Conservation (phyloP, 495 filamentous ascomycete genomes). For the Penicillium antarcticum region DNA sequence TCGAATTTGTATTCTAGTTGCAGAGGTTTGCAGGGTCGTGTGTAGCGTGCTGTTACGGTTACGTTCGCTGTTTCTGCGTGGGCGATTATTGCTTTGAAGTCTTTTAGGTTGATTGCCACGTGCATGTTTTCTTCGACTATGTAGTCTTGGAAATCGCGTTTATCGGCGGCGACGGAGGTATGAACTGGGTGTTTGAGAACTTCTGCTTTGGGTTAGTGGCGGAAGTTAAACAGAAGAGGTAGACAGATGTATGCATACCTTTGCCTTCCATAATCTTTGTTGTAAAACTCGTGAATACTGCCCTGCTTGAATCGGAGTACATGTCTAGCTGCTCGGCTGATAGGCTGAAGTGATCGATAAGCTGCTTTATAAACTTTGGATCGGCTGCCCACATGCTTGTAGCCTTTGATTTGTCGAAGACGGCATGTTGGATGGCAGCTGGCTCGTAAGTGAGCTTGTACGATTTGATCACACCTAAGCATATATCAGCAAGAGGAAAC, state of each 20-base stretch:
- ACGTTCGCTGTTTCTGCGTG: conserved; percentile 78
- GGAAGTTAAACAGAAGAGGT: neutral
- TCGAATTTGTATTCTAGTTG: conserved; percentile 74
- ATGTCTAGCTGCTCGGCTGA: conserved; percentile 92
- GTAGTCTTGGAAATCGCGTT: conserved; percentile 82
- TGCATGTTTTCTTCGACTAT: conserved; percentile 75
- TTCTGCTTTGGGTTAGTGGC: conserved; percentile 45
- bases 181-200: conserved; percentile 91
- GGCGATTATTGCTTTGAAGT: conserved; percentile 84
- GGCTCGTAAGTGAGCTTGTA: conserved; percentile 91
- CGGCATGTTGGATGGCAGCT: conserved; percentile 74
- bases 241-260: conserved; percentile 45
- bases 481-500: conserved; percentile 6
- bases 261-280: conserved; percentile 84
- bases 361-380: conserved; percentile 71
- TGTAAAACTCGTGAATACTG: conserved; percentile 89
- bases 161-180: conserved; percentile 84
- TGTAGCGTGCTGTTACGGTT: conserved; percentile 73
- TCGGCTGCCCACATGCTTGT: conserved; percentile 77
- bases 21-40: conserved; percentile 74
- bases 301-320: conserved; percentile 65
- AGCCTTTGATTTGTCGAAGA: conserved; percentile 71
- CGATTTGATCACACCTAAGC: conserved; percentile 77
- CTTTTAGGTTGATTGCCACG: conserved; percentile 86
- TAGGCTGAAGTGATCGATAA: conserved; percentile 86